A percentile compares a stretch with the other conserved stretches of the same genome.
Conservation (phyloP, 768 basidiomycete species). For the Boletus coccyginus region DNA sequence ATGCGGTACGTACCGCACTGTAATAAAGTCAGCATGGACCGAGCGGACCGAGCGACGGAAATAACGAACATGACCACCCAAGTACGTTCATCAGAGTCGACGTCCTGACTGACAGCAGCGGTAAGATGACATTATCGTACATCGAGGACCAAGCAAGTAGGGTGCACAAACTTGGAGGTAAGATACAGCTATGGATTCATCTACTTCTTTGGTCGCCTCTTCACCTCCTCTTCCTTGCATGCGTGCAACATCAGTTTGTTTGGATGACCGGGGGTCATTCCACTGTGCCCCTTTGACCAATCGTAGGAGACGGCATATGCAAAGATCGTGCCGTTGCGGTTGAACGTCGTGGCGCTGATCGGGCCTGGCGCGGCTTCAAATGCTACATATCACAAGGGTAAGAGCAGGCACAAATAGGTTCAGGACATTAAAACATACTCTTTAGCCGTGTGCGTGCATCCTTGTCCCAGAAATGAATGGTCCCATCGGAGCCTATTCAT, state of each 20-base stretch:
- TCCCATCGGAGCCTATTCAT: constrained; percentile 70
- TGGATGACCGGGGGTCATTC: constrained; percentile 64
- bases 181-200: background rate
- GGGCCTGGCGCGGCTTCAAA: constrained; percentile 76
- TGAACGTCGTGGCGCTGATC: constrained; percentile 79
- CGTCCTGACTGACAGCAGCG: background rate
- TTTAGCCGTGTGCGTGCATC: constrained; percentile 90
- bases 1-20: background rate
- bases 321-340: constrained; percentile 83
- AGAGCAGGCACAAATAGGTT: background rate
- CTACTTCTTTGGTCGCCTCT: constrained; percentile 49
- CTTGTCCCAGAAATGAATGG: constrained; percentile 94
- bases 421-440: constrained; percentile 42
- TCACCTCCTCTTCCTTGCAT: constrained; percentile 86
- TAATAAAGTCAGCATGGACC: background rate
- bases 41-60: background rate
- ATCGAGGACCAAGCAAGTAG: constrained; percentile 6
- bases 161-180: background rate
- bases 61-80: background rate
- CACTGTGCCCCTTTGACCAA: constrained; percentile 90
- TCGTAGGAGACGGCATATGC: constrained; percentile 93
- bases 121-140: constrained; percentile 16
- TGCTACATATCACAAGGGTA: constrained; percentile 38
- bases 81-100: background rate
- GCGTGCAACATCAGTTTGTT: constrained; percentile 85